Evolutionary conservation across 805 yeast species (phyloP).

Genomic region (Cyberlindnera lachancei): DNA sequence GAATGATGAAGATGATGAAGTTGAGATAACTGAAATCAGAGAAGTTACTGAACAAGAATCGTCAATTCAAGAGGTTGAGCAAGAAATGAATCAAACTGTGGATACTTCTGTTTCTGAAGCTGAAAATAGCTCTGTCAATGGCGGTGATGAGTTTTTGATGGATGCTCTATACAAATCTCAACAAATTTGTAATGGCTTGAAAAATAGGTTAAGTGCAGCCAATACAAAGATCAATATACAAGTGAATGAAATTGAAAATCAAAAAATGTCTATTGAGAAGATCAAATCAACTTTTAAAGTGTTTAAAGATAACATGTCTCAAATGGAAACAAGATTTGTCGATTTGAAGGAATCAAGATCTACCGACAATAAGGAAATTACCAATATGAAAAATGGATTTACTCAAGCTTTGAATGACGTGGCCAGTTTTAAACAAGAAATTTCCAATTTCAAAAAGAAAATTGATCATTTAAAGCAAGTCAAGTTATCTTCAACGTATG

Average conservation of each 20-base stretch:
- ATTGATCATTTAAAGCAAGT: slow-evolving; percentile 20
- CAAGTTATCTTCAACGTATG: slow-evolving; percentile 17
- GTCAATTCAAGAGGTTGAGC: not conserved
- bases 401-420: slow-evolving; percentile 13
- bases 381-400: slow-evolving; percentile 21
- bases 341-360: slow-evolving; percentile 20
- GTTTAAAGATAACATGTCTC: slow-evolving; percentile 17
- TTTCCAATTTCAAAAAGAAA: slow-evolving; percentile 16
- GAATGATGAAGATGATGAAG: slow-evolving; percentile 21
- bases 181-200: slow-evolving; percentile 26
- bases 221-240: slow-evolving; percentile 22
- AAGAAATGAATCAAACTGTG: not conserved
- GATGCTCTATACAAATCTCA: slow-evolving; percentile 35
- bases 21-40: slow-evolving; percentile 36
- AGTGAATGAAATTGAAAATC: slow-evolving; percentile 17
- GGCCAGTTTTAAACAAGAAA: slow-evolving; percentile 17
- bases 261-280: slow-evolving; percentile 18
- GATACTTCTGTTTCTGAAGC: slow-evolving; percentile 21
- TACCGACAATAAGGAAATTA: slow-evolving; percentile 15
- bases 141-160: slow-evolving; percentile 30
- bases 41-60: slow-evolving; percentile 12
- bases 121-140: no score
- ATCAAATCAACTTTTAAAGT: slow-evolving; percentile 17
- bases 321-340: slow-evolving; percentile 18
- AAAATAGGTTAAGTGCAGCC: slow-evolving; percentile 24